Evolutionary conservation across 139 green algal species (phyloP), one percentile per base, ranked within the genome.

Genomic region (Klebsormidium nitens): DNA sequence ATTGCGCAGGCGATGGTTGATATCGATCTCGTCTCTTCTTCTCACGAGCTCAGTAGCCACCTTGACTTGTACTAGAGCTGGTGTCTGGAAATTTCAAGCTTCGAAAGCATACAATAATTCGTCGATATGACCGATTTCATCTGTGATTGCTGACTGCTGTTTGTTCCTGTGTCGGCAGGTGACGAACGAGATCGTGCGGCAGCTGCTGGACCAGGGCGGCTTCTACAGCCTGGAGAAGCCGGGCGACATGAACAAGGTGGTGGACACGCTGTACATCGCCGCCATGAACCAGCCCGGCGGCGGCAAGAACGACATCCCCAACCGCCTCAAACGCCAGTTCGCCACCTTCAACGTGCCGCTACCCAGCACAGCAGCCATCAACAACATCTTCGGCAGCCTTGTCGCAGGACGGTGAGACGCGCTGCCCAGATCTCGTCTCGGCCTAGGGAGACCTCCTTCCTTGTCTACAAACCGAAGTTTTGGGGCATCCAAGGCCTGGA

Each of bases 251-350:
- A 95, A 95, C 81, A 89, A 86, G 58, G 81, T 96, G 8, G 78
- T 89, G 26, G 91, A 96, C 78, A 84, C 78, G 3, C 59, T 79
- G 37, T 96, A 93, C 79, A 65, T 96, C 47, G 90, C 82, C 1
- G 90, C 89, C 32, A 96, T 96, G 90, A 92, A 91, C 72, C 74
- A 76, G 23, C 90, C 92, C 31, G 90, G 86, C 32, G 91, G 87
- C 29, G 92, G 91, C 77, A 92, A 91, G 84, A 94, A 95, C 73
- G 90, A 96, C 78, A 84, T 97, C 29, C 91, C 92, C 68, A 92
- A 96, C 85, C 86, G 92, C 61, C 88, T 97, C 49, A 97, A 97
- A 84, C 86, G 91, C 65, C 91, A 95, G 74, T 97, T 96, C 80
- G 82, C 78, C 42, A 87, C 91, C 63, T 95, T 96, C 81, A 89